These are phyloP conservation scores for Anthostomella pinea DNA, from an alignment of 2,329 filamentous ascomycete species.

Conservation along the genomic window DNA sequence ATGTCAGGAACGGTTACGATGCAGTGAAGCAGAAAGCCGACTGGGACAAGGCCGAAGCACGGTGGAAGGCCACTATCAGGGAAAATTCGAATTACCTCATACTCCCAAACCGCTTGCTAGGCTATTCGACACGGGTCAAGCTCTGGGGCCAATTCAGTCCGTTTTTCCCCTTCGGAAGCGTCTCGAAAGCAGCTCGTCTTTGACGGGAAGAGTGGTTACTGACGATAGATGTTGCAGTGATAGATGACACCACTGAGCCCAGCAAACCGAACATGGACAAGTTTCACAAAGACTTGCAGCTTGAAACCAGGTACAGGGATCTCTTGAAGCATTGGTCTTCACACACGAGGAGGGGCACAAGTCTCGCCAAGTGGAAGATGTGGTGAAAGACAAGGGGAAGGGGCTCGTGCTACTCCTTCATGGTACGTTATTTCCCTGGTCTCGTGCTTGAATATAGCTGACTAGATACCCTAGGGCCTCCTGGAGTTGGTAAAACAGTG, in stretches of 20 bases:
- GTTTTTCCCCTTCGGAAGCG: no score
- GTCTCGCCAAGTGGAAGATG: conserved; percentile 9
- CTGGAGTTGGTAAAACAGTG: conserved; percentile 14
- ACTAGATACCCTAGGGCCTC: conserved; percentile 3
- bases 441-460: no score
- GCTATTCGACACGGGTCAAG: conserved; percentile 9
- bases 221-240: conserved; percentile 1
- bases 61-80: no score
- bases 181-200: no score
- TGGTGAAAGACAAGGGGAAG: conserved; percentile 11
- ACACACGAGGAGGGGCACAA: conserved; percentile 10
- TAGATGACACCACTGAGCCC: background rate
- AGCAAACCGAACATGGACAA: background rate
- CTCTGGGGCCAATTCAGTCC: conserved; percentile 13
- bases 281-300: conserved; percentile 5
- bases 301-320: conserved; percentile 8
- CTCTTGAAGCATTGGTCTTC: conserved; percentile 7
- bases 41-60: no score
- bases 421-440: no score
- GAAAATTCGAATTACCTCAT: conserved; percentile 1
- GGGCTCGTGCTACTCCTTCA: conserved; percentile 14
- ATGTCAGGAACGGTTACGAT: background rate
- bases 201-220: no score
- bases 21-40: no score
- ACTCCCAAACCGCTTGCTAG: conserved; percentile 7